These are phyloP conservation scores for Penicillium carneum DNA, from an alignment of 2,329 filamentous ascomycete species.

Conservation along the genomic window DNA sequence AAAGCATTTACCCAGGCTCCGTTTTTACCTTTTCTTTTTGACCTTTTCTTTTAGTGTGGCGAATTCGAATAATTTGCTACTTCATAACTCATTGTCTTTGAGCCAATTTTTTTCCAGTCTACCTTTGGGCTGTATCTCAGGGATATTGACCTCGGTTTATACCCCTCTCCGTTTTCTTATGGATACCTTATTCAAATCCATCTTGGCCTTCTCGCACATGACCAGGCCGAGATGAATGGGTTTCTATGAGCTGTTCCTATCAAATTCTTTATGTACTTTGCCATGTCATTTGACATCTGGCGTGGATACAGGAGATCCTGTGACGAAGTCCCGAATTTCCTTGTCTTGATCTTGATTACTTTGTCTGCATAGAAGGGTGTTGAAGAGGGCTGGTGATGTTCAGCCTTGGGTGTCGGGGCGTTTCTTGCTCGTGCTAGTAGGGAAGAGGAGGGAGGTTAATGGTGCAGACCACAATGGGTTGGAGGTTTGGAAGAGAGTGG, in stretches of 20 bases:
- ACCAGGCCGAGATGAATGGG: not conserved
- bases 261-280: conserved; percentile 21
- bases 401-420: not conserved
- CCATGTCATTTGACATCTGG: conserved; percentile 19
- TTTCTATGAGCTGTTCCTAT: not conserved
- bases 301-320: conserved; percentile 25
- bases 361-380: conserved; percentile 27
- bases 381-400: conserved; percentile 7
- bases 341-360: conserved; percentile 27
- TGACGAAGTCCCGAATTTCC: conserved; percentile 39
- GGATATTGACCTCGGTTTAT: conserved; percentile 29
- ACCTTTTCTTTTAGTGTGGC: not conserved
- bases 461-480: not conserved
- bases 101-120: conserved; percentile 10
- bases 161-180: conserved; percentile 27
- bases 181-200: conserved; percentile 18
- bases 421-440: not conserved
- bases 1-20: conserved; percentile 3
- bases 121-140: conserved; percentile 27
- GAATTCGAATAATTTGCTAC: conserved; percentile 9
- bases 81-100: conserved; percentile 11
- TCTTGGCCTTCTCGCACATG: conserved; percentile 8
- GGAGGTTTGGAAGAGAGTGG: not conserved
- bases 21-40: not conserved
- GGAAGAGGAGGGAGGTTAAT: not conserved